A percentile compares a stretch with the other conserved stretches of the same genome.
These are phyloP conservation scores for Setomelanomma holmii DNA, from an alignment of 2,329 filamentous ascomycete genomes.

Conservation along the genomic window DNA sequence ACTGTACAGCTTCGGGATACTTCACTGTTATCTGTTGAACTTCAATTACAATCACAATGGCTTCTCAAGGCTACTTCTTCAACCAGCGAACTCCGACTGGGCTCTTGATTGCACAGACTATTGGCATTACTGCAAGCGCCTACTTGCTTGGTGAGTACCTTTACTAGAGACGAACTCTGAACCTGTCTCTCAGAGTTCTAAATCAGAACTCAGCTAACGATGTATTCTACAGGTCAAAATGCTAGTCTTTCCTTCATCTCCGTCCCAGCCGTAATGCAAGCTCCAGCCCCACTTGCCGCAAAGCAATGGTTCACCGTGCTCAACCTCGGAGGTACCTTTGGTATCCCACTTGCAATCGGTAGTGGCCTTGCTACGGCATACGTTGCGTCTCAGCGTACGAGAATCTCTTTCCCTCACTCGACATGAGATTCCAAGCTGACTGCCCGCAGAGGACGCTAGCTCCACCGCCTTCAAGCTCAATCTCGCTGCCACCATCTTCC, in stretches of 20 bases:
- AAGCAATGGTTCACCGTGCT: slow-evolving; percentile 61
- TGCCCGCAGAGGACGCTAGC: slow-evolving; percentile 30
- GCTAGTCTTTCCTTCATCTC: slow-evolving; percentile 51
- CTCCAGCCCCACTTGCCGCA: slow-evolving; percentile 62
- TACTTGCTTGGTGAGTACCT: slow-evolving; percentile 50
- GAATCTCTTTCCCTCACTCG: background rate
- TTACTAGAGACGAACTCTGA: background rate
- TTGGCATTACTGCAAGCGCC: slow-evolving; percentile 60
- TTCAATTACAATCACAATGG: slow-evolving; percentile 20
- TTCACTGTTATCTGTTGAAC: no score
- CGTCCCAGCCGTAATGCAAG: slow-evolving; percentile 63
- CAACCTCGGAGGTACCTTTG: slow-evolving; percentile 48
- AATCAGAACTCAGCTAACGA: background rate
- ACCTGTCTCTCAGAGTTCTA: no score
- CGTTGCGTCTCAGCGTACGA: slow-evolving; percentile 54
- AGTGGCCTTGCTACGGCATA: slow-evolving; percentile 54
- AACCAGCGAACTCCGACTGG: slow-evolving; percentile 33
- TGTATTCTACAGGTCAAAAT: slow-evolving; percentile 38
- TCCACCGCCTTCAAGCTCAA: slow-evolving; percentile 54
- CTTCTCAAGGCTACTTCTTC: slow-evolving; percentile 12
- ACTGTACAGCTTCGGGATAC: background rate
- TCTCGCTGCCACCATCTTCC: slow-evolving; percentile 54
- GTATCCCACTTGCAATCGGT: slow-evolving; percentile 51
- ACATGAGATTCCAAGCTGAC: slow-evolving; percentile 6
- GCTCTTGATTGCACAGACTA: slow-evolving; percentile 58